Percentiles rank a stretch among this genome's conserved stretches.
Conservation (phyloP, 2,329 filamentous ascomycete species). For the Colletotrichum camelliae region DNA sequence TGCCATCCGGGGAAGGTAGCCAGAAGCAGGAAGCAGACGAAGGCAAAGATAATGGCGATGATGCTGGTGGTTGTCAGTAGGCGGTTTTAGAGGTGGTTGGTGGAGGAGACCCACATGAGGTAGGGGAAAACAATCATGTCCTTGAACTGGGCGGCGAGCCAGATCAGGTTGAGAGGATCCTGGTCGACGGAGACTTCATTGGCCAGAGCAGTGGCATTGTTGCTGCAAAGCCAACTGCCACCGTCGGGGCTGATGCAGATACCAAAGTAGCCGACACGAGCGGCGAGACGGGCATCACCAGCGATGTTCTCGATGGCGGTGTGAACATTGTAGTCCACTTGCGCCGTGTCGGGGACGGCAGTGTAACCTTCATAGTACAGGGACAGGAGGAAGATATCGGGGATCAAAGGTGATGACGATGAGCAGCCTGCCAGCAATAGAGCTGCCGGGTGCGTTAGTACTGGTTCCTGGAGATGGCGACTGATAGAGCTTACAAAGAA, state of each 20-base stretch:
- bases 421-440: conserved; percentile 94
- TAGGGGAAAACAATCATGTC: conserved; percentile 99
- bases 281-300: conserved; percentile 81
- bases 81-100: background rate
- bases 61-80: conserved; percentile 63
- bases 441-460: conserved; percentile 57
- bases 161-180: conserved; percentile 95
- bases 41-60: conserved; percentile 96
- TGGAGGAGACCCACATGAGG: conserved; percentile 70
- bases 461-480: background rate
- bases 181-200: conserved; percentile 89
- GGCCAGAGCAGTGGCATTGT: conserved; percentile 93
- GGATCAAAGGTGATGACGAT: conserved; percentile 93
- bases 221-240: conserved; percentile 92
- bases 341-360: conserved; percentile 80
- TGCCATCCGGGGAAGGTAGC: conserved; percentile 98
- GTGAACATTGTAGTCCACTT: conserved; percentile 89
- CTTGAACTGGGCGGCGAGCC: conserved; percentile 96
- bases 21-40: conserved; percentile 92
- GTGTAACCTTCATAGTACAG: conserved; percentile 92
- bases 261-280: conserved; percentile 96
- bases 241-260: conserved; percentile 94
- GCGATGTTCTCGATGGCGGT: conserved; percentile 90
- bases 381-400: conserved; percentile 96
- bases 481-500: conserved; percentile 75